Percentiles rank a stretch among this genome's conserved stretches.
Conservation (phyloP, 176 grass and related monocot genomes). For the Cenchrus americanus region DNA sequence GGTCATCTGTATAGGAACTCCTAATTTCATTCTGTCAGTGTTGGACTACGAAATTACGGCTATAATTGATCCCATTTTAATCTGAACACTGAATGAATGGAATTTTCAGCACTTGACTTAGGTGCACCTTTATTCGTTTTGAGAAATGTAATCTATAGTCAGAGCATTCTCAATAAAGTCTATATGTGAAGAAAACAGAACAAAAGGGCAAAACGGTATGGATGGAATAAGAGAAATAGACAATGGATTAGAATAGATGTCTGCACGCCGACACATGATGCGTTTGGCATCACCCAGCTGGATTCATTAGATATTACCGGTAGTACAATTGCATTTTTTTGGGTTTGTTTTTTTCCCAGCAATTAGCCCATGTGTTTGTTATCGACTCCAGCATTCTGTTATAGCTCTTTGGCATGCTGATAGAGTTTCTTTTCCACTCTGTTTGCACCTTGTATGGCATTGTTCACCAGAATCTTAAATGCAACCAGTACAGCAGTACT, state of each 20-base stretch:
- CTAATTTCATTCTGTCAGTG: not conserved
- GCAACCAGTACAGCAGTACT: not conserved
- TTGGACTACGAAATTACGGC: not conserved
- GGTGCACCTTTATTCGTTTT: conserved; percentile 5
- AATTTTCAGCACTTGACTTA: not conserved
- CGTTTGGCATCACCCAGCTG: not conserved
- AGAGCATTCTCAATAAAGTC: not conserved
- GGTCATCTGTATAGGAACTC: not conserved
- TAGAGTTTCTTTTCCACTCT: not conserved
- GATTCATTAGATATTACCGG: not conserved
- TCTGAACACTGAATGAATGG: not conserved
- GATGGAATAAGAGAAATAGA: not conserved
- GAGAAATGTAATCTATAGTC: not conserved
- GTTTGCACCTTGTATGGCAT: not conserved
- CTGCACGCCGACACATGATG: not conserved
- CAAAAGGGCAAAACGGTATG: conserved; percentile 14
- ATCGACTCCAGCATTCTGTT: not conserved
- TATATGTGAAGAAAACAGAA: conserved; percentile 10
- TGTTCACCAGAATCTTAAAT: conserved; percentile 1
- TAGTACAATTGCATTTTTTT: not conserved
- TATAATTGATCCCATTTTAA: not conserved
- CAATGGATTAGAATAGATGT: not conserved
- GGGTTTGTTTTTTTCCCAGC: not conserved
- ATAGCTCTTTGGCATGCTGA: not conserved
- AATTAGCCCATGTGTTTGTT: conserved; percentile 4